Evolutionary conservation across 805 yeast genomes (phyloP).

Genomic region (Wickerhamiella sergipiensis): DNA sequence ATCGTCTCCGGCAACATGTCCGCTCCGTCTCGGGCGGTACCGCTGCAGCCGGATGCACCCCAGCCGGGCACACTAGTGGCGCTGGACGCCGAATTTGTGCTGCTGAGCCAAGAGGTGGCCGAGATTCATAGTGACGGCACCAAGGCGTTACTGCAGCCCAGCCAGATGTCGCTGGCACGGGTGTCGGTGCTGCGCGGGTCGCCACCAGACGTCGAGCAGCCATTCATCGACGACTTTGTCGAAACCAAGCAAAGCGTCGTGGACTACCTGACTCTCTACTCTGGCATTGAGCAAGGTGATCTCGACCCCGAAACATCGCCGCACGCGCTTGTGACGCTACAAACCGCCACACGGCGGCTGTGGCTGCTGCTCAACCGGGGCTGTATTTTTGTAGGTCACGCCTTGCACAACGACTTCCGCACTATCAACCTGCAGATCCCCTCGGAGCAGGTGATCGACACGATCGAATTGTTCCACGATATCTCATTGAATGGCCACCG

Average conservation of each 20-base stretch:
- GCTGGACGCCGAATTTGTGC: slow-evolving; percentile 93
- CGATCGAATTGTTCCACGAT: slow-evolving; percentile 65
- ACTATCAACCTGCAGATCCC: slow-evolving; percentile 90
- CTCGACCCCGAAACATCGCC: slow-evolving; percentile 53
- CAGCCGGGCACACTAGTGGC: slow-evolving; percentile 66
- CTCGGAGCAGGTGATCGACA: slow-evolving; percentile 71
- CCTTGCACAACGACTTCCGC: slow-evolving; percentile 79
- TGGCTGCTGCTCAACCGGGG: slow-evolving; percentile 87
- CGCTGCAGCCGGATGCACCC: slow-evolving; percentile 59
- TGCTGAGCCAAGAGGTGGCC: slow-evolving; percentile 58
- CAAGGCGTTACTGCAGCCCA: slow-evolving; percentile 59
- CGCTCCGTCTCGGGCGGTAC: slow-evolving; percentile 46
- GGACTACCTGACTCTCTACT: slow-evolving; percentile 77
- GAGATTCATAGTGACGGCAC: slow-evolving; percentile 67
- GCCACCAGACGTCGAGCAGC: slow-evolving; percentile 42
- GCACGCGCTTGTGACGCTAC: slow-evolving; percentile 61
- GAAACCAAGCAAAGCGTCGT: slow-evolving; percentile 51
- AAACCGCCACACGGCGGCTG: slow-evolving; percentile 71
- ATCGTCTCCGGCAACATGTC: slow-evolving; percentile 57
- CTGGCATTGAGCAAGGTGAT: slow-evolving; percentile 93
- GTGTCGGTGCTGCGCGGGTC: slow-evolving; percentile 64
- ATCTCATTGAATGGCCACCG: slow-evolving; percentile 50
- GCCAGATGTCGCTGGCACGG: slow-evolving; percentile 66
- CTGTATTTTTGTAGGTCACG: slow-evolving; percentile 90
- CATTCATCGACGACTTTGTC: slow-evolving; percentile 89